Base-by-base conservation (phyloP, 495 filamentous ascomycete species). In the Penicillium taxi region DNA sequence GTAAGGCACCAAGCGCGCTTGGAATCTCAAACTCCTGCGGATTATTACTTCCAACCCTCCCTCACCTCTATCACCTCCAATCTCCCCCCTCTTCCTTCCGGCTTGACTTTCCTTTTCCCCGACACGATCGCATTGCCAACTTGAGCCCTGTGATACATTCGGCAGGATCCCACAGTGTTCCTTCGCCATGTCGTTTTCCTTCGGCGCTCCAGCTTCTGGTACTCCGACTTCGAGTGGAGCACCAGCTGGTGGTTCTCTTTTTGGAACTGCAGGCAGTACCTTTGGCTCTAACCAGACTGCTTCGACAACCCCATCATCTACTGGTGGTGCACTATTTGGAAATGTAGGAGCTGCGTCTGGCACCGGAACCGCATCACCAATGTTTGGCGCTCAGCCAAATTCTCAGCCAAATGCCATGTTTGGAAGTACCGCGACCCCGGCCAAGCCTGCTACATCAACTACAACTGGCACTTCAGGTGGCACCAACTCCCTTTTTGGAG, bases 401-500 rank as follows among this genome's bases (percentile, higher is more conserved):
- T n/a, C n/a, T n/a, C n/a, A n/a, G n/a, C n/a, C n/a, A n/a, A n/a
- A n/a, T n/a, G n/a, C n/a, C n/a, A n/a, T n/a, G 32, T 63, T 66
- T 26, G 53, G 57, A 32, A 34, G 46, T 25, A 44, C 32, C 23
- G 51, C 58, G 30, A 68, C 67, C 13, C 64, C 69, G 5, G 63
- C 52, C 39, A 67, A 71, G 44, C 39, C 63, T 4, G 41, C 47
- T 4, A 63, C 65, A 40, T 48, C 57, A 18, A 40, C 58, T 15
- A 45, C 53, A 28, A 48, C 67, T 28, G 54, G 42, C 13, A 12
- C 60, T 60, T 46, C 47, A 61, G 28, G 48, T 61, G 4, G 48
- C 61, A 28, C 20, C 17, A 54, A 59, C 16, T 48, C 63, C 14
- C 23, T 74, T n/a, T 82, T 82, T 58, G 73, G 74, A 35, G 63